Evolutionary conservation across 129 eudicot genomes (phyloP).

Genomic region (Artemisia tridentata): DNA sequence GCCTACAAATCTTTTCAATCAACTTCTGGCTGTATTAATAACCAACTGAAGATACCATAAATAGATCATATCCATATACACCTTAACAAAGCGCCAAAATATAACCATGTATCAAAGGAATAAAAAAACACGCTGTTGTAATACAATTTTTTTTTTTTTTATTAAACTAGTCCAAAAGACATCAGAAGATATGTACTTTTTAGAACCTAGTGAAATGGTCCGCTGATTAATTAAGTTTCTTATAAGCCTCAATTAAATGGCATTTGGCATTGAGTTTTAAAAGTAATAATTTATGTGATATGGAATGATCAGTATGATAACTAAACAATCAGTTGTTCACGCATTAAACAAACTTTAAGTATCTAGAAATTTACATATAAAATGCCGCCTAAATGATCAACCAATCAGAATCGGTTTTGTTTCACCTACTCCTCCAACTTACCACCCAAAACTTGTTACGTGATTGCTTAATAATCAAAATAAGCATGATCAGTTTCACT

Average conservation of each 20-base stretch:
- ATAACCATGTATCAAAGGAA: not conserved
- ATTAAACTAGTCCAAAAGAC: not conserved
- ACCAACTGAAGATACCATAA: conserved; percentile 10
- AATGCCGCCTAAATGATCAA: not conserved
- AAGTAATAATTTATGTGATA: too few species aligned
- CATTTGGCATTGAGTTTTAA: too few species aligned
- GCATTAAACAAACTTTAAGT: too few species aligned
- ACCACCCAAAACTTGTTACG: too few species aligned
- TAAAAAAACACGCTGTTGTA: not conserved
- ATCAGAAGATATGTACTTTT: not conserved
- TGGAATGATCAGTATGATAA: too few species aligned
- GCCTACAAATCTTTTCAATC: conserved; percentile 7
- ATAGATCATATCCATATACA: conserved; percentile 14
- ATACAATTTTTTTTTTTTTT: too few species aligned
- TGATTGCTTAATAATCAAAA: not conserved
- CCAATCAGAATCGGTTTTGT: not conserved
- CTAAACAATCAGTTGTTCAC: too few species aligned
- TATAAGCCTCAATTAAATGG: not conserved
- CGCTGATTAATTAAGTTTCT: not conserved
- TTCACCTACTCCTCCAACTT: too few species aligned
- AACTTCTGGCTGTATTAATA: not conserved
- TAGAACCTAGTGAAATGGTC: too few species aligned
- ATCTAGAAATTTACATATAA: not conserved
- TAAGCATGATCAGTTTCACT: not conserved
- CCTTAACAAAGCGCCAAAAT: conserved; percentile 7